Percentiles rank a stretch among this genome's conserved stretches.
Conservation (phyloP, 306 rosid species). For the Lathyrus aphaca region DNA sequence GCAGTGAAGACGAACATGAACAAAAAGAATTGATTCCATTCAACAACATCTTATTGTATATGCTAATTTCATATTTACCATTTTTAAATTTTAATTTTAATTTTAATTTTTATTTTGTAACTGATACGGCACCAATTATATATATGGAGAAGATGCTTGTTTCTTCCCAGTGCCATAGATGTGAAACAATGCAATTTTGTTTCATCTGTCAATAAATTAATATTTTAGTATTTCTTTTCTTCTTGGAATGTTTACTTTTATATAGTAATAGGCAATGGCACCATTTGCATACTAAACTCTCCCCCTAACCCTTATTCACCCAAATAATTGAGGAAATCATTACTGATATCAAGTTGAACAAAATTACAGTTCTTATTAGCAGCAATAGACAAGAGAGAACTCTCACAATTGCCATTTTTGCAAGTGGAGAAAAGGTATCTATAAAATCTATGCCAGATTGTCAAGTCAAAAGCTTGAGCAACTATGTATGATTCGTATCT, state of each 20-base stretch:
- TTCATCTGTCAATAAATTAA: constrained; percentile 37
- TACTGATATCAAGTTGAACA: too few species aligned
- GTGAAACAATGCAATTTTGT: constrained; percentile 31
- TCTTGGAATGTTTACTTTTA: not conserved
- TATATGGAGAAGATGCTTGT: constrained; percentile 35
- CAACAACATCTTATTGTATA: constrained; percentile 1
- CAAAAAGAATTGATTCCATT: constrained; percentile 41
- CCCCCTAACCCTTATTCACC: too few species aligned
- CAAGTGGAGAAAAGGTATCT: too few species aligned
- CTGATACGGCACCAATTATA: constrained; percentile 18
- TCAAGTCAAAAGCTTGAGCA: too few species aligned
- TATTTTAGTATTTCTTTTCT: not conserved
- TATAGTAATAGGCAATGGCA: not conserved
- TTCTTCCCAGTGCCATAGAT: constrained; percentile 43
- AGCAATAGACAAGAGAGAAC: too few species aligned
- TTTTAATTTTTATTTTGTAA: not conserved
- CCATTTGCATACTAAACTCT: constrained; percentile 15
- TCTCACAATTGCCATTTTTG: too few species aligned
- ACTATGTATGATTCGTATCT: too few species aligned
- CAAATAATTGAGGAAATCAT: too few species aligned
- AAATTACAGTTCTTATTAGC: too few species aligned
- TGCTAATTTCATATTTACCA: constrained; percentile 12
- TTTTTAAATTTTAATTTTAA: not conserved
- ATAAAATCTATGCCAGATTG: too few species aligned
- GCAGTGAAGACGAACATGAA: constrained; percentile 54